Evolutionary conservation across 805 yeast genomes (phyloP), one percentile per base, ranked within the genome.

Genomic region (Suhomyces pyralidae): DNA sequence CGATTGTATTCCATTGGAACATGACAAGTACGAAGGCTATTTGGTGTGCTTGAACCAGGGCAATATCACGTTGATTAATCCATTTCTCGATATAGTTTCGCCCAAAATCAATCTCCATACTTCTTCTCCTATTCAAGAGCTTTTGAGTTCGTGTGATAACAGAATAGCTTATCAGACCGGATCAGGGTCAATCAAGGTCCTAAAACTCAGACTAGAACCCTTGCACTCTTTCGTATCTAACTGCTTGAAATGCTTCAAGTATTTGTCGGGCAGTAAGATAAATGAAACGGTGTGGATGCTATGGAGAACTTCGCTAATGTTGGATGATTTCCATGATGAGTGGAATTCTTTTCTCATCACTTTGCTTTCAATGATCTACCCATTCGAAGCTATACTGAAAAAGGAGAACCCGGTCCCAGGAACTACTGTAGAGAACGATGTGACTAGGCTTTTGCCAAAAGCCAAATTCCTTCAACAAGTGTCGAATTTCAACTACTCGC

Each of bases 321-420:
- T 81, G 9, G 76, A 72, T 19, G 71, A 69, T 3, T 56, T 63
- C 20, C 66, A 62, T 40, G 72, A 76, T 56, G 90, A 86, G 30
- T 85, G 91, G 90, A 74, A 74, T 14, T 79, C 87, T 0, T 81
- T 81, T 57, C 73, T 81, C 0, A 70, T 79, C 2, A 77, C 86
- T 0, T 58, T 85, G 2, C 62, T 85, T 9, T 71, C 85, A 0
- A 63, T 81, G 1, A 58, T 80, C 0, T 66, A 79, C n/a, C 86
- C 87, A 0, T 74, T 78, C 50, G 68, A 64, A 44, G 66, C 65
- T 20, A 24, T 17, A 14, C 25, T 24, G 17, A 42, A 24, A 3
- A 42, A 42, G 10, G 42, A 38, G 24, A 38, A 17, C 14, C 40
- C 40, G 28, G 17, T 22, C 12, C 25, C 38, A 2, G 49, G 49